Evolutionary conservation across 768 basidiomycete species (phyloP), one percentile per base, ranked within the genome.

Genomic region (Peribolospora kevripleyi): DNA sequence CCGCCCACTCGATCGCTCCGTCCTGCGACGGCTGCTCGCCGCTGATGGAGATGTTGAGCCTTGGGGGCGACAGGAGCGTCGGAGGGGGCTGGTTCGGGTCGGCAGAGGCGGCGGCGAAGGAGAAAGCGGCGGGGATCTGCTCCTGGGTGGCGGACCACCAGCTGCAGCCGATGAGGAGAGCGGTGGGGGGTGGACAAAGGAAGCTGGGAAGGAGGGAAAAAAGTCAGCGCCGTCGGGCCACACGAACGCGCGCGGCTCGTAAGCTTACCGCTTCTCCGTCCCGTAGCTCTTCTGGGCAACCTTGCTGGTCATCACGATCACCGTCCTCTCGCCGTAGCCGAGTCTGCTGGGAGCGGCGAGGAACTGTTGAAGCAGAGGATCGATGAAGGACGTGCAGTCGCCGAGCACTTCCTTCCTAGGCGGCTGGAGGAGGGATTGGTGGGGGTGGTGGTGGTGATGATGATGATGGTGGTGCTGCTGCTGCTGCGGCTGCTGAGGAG

Each of bases 281-380:
- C 88, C 90, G 65, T 95, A 97, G 7, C 84, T 87, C 65, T 95
- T 91, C 72, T 97, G 91, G 3, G 86, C 91, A 40, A 95, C 88
- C 64, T 83, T 87, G 65, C 83, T 86, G n/a, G 86, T 90, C 84
- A 93, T 88, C 62, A 97, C 82, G 58, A 95, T 82, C 57, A 97
- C 77, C 4, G 87, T 86, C 50, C 87, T 78, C 67, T 95, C 91
- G 52, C 91, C 91, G 62, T 82, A 82, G 1, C 82, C 82, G 49
- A 93, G 75, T 40, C 88, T 76, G 65, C 91, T 91, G 45, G 77
- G 73, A 25, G 87, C 77, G 42, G 79, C 75, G 52, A 88, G 76
- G 65, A 87, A 95, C 61, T 83, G 25, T 25, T 25, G 25, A 25
- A 25, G 25, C 25, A 25, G 25, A 25, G 25, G 25, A 25, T 25